Conservation (phyloP, 2,329 filamentous ascomycete genomes). For the Didymosphaeria variabile region DNA sequence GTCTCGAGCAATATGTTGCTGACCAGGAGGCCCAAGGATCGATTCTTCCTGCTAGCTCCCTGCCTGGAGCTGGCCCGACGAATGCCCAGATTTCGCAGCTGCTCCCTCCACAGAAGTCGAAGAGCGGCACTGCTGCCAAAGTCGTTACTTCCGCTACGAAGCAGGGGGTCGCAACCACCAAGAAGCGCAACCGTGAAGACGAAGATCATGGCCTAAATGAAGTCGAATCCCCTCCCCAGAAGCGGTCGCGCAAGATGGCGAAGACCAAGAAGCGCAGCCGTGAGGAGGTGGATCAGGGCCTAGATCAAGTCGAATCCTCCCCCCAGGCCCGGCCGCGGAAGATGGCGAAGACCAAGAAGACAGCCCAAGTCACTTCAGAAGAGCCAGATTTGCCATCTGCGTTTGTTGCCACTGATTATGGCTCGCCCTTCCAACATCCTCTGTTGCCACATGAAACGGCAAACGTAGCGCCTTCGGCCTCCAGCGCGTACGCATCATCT, state of each 20-base stretch:
- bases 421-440: background rate
- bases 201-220: too few relatives aligned
- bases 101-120: background rate
- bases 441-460: background rate
- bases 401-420: background rate
- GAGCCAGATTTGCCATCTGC: background rate
- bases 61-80: background rate
- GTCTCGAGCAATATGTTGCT: background rate
- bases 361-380: background rate
- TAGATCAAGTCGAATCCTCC: background rate
- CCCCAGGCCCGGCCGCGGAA: background rate
- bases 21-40: background rate
- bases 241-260: background rate
- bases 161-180: too few relatives aligned
- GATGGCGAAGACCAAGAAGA: background rate
- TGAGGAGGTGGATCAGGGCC: background rate
- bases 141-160: too few relatives aligned
- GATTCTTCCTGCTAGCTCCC: background rate
- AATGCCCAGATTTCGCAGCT: background rate
- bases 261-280: background rate
- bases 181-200: too few relatives aligned
- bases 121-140: background rate
- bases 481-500: background rate
- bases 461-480: background rate
- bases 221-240: too few relatives aligned